phyloP scores from a whole-genome alignment of 495 filamentous ascomycete species.

The Xylaria cubensis region DNA sequence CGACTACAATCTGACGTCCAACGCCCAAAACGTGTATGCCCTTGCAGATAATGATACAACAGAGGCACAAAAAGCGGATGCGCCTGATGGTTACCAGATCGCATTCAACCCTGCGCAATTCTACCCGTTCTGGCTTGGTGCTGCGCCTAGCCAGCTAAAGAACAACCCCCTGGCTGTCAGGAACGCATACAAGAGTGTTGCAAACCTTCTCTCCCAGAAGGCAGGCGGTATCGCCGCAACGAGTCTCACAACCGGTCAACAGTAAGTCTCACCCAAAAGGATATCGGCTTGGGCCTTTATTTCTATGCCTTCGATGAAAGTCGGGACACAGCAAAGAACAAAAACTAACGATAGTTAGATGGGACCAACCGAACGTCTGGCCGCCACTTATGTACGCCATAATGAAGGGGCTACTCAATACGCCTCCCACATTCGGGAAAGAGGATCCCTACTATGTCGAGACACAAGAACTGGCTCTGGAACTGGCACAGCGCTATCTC shows the following conservation, averaged over 20 bases:
- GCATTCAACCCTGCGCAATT: slow-evolving; percentile 53
- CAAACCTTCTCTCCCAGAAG: slow-evolving; percentile 43
- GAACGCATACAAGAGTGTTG: slow-evolving; percentile 46
- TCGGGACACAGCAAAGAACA: background rate
- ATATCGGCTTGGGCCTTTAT: background rate
- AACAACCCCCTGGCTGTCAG: slow-evolving; percentile 55
- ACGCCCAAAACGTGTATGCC: slow-evolving; percentile 47
- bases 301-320: background rate
- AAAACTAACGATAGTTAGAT: slow-evolving; percentile 29
- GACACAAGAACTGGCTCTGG: slow-evolving; percentile 48
- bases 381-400: slow-evolving; percentile 55
- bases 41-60: slow-evolving; percentile 47
- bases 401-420: slow-evolving; percentile 55
- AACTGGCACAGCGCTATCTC: slow-evolving; percentile 55
- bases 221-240: slow-evolving; percentile 53
- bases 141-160: slow-evolving; percentile 50
- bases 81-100: slow-evolving; percentile 49
- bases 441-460: slow-evolving; percentile 51
- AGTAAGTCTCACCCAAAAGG: slow-evolving; percentile 27
- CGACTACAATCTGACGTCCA: slow-evolving; percentile 58
- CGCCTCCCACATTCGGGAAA: slow-evolving; percentile 52
- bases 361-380: slow-evolving; percentile 62
- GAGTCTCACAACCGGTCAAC: slow-evolving; percentile 54
- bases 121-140: slow-evolving; percentile 60
- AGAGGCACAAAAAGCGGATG: slow-evolving; percentile 35